Evolutionary conservation across 306 rosid species (phyloP), one percentile per base, ranked within the genome.

Genomic region (Carpinus fangiana): DNA sequence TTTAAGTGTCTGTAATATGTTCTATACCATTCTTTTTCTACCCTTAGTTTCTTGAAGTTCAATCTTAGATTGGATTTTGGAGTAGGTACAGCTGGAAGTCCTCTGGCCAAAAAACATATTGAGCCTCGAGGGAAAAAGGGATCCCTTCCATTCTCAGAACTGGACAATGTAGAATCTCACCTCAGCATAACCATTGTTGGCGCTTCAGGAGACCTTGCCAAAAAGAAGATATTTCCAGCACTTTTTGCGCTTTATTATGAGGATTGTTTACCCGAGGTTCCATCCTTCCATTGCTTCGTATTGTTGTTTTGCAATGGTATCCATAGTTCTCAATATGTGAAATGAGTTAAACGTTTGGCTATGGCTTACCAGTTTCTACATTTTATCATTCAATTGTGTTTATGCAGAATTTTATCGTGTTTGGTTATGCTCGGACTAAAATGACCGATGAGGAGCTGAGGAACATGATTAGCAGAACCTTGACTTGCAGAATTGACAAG

Each of bases 191-290:
- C 96, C 54, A 91, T 94, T 78, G 91, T 94, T 82, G 98, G 98
- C 75, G 98, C 98, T 83, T 94, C 98, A 7, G 98, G 98, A 78
- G 98, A 94, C 88, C 97, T 94, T 73, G 98, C 98, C 34, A 94
- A 85, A 77, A 92, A 94, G 92, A 94, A 94, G 89, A 94, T 94
- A 43, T 94, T 94, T 81, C 97, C 98, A 18, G 98, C 98, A 8
- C 97, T 94, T 71, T 94, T 94, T 80, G 98, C 98, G 53, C 97
- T 94, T 65, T 94, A 82, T 68, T 94, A 94, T 66, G 98, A 94
- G 79, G 97, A 87, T 90, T 94, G 87, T 76, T 86, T 92, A 57
- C 98, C 97, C 21, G 82, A 92, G 97, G 97, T 94, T 70, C 52
- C 13, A 38, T 72, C 80, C 81, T 28, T 59, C 21, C 2, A 34